These are phyloP conservation scores for Sanghuangporus sanghuang DNA, from an alignment of 1,284 basidiomycete genomes.

Conservation along the genomic window DNA sequence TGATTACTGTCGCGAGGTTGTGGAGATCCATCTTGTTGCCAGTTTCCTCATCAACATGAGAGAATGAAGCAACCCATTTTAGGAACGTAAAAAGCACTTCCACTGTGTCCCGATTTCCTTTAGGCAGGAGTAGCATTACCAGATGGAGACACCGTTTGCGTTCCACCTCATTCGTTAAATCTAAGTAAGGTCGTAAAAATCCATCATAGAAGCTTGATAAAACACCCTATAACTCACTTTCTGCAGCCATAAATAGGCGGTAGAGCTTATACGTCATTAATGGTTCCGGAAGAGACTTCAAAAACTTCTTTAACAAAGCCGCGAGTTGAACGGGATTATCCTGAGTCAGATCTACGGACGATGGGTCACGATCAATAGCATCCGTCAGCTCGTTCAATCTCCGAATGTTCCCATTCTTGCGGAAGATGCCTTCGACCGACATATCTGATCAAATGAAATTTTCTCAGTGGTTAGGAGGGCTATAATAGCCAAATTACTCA, in stretches of 20 bases:
- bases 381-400: slow-evolving; percentile 89
- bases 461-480: background rate
- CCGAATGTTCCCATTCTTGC: slow-evolving; percentile 97
- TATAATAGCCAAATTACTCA: slow-evolving; percentile 38
- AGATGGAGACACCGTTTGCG: slow-evolving; percentile 84
- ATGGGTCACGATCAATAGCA: slow-evolving; percentile 88
- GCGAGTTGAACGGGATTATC: slow-evolving; percentile 98
- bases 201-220: slow-evolving; percentile 2
- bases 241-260: slow-evolving; percentile 82
- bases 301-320: slow-evolving; percentile 94
- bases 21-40: slow-evolving; percentile 98
- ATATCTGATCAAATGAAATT: slow-evolving; percentile 58
- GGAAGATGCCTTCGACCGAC: slow-evolving; percentile 98
- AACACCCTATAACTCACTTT: slow-evolving; percentile 53
- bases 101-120: slow-evolving; percentile 93
- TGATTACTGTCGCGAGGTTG: slow-evolving; percentile 97
- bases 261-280: slow-evolving; percentile 94
- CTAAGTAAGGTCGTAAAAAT: slow-evolving; percentile 34
- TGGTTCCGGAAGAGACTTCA: slow-evolving; percentile 95
- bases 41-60: slow-evolving; percentile 96
- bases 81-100: slow-evolving; percentile 98
- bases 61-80: slow-evolving; percentile 99
- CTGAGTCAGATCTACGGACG: slow-evolving; percentile 84
- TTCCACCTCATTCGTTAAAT: slow-evolving; percentile 71
- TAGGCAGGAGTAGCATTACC: slow-evolving; percentile 84